These are phyloP conservation scores for Geranomyces variabilis DNA, from an alignment of 192 early-diverging fungal genomes.

Conservation along the genomic window DNA sequence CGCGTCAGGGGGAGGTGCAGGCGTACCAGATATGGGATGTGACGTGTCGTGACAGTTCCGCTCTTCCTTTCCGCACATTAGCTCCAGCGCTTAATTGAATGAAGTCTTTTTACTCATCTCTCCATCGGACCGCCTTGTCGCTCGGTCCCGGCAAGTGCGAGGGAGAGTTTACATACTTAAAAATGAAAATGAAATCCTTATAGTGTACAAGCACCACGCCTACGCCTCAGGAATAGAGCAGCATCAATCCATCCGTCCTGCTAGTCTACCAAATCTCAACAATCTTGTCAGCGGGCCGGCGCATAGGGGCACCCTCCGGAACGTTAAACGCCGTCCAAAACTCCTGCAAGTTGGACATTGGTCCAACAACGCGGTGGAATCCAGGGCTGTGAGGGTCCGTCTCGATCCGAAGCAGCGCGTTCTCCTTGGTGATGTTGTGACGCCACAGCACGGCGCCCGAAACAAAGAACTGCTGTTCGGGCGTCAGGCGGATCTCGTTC, in stretches of 20 bases:
- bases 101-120: too few species aligned
- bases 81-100: too few species aligned
- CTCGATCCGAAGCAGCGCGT: neutral
- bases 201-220: too few species aligned
- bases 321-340: constrained; percentile 42
- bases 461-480: constrained; percentile 12
- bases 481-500: neutral
- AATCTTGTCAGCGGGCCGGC: neutral
- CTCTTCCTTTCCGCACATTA: too few species aligned
- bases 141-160: too few species aligned
- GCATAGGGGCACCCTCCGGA: neutral
- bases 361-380: constrained; percentile 27
- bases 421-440: constrained; percentile 10
- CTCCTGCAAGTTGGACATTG: constrained; percentile 31
- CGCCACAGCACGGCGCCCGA: neutral
- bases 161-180: too few species aligned
- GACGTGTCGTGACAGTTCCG: too few species aligned
- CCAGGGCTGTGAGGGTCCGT: constrained; percentile 20
- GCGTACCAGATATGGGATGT: too few species aligned
- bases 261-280: constrained; percentile 8
- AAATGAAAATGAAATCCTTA: too few species aligned
- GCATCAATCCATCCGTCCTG: neutral
- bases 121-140: too few species aligned
- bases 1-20: too few species aligned
- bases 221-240: neutral